These are phyloP conservation scores for Trichoderma koningiopsis DNA, from an alignment of 2,329 filamentous ascomycete genomes.

Conservation along the genomic window DNA sequence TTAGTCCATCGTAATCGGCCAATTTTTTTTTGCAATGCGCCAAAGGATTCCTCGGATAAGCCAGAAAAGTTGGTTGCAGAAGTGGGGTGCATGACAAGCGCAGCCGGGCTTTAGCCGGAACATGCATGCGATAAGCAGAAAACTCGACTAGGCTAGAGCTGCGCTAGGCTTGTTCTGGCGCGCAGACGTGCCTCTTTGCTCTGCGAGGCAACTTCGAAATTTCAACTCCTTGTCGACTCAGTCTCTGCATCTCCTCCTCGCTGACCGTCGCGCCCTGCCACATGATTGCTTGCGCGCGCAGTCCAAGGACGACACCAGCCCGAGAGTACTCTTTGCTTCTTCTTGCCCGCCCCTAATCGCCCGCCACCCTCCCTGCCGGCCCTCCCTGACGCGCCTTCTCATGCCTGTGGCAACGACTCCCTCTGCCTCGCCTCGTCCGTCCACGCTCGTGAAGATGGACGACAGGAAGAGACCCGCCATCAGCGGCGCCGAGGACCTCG, in stretches of 20 bases:
- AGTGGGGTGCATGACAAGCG: conserved; percentile 20
- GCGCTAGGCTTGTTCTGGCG: conserved; percentile 42
- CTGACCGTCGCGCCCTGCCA: conserved; percentile 38
- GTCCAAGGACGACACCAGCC: conserved; percentile 41
- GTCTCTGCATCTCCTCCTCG: conserved; percentile 40
- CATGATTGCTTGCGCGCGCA: conserved; percentile 41
- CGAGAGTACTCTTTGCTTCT: conserved; percentile 36
- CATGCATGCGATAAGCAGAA: conserved; percentile 39
- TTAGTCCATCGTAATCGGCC: background rate
- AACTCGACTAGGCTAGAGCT: conserved; percentile 37
- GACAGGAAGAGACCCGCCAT: conserved; percentile 96
- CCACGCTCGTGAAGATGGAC: conserved; percentile 94
- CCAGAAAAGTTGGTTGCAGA: conserved; percentile 22
- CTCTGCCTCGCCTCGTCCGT: conserved; percentile 71
- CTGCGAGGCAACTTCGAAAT: conserved; percentile 50
- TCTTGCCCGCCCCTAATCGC: conserved; percentile 30
- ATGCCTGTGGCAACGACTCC: conserved; percentile 83
- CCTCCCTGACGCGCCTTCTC: conserved; percentile 56
- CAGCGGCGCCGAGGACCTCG: conserved; percentile 76
- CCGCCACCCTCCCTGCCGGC: conserved; percentile 43
- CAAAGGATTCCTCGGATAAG: conserved; percentile 18
- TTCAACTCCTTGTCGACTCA: conserved; percentile 45
- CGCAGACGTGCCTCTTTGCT: conserved; percentile 41
- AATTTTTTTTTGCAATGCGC: conserved; percentile 20
- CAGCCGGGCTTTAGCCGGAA: conserved; percentile 40